These are phyloP conservation scores for Dillenia suffruticosa DNA, from an alignment of 164 flowering plant species.

Conservation along the genomic window DNA sequence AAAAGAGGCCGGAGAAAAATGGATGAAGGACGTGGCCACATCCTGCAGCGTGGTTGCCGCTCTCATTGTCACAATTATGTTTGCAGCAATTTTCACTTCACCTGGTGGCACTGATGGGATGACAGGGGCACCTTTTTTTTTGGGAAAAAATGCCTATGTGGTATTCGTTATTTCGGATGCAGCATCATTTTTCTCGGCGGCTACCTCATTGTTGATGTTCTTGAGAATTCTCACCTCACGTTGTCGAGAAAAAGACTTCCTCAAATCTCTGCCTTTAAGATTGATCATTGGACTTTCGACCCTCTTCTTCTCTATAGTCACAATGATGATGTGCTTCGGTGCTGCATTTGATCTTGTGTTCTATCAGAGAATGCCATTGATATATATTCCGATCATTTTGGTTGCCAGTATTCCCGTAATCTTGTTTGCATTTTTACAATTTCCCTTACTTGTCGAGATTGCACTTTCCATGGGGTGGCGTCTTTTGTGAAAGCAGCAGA, in stretches of 20 bases:
- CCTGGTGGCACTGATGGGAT: slow-evolving; percentile 9
- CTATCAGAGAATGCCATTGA: background rate
- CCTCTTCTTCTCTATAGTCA: slow-evolving; percentile 7
- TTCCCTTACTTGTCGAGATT: slow-evolving; percentile 1
- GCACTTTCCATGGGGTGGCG: background rate
- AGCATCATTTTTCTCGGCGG: background rate
- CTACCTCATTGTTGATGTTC: slow-evolving; percentile 9
- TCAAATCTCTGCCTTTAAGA: slow-evolving; percentile 3
- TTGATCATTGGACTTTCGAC: slow-evolving; percentile 1
- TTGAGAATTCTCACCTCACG: slow-evolving; percentile 11
- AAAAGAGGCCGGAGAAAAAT: slow-evolving; percentile 2
- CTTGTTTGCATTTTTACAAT: background rate
- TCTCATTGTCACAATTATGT: slow-evolving; percentile 9
- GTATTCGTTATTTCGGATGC: background rate
- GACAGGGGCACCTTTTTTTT: background rate
- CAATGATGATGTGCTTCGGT: slow-evolving; percentile 10
- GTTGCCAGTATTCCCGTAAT: background rate
- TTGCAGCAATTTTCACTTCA: slow-evolving; percentile 3
- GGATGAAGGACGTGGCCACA: slow-evolving; percentile 11
- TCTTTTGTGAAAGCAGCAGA: no score
- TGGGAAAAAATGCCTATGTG: no score
- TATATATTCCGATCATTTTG: background rate
- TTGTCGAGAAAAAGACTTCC: slow-evolving; percentile 12
- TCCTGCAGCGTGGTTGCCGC: slow-evolving; percentile 15
- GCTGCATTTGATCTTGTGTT: background rate